These are phyloP conservation scores for Fusarium sp. DNA, from an alignment of 2,329 filamentous ascomycete species.

Conservation along the genomic window DNA sequence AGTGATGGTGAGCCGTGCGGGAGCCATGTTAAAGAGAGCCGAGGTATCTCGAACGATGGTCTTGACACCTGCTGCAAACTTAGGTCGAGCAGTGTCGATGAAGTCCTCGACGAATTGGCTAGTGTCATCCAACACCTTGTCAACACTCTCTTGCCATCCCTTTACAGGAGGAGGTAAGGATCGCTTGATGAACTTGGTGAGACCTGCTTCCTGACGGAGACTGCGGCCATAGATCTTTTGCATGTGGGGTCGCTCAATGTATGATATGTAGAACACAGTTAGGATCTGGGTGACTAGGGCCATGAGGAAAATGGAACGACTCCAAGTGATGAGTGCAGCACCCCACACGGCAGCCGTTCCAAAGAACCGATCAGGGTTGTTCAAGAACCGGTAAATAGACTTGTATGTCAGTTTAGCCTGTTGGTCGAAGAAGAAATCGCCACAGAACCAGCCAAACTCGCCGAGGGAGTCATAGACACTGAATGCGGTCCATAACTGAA, in stretches of 20 bases:
- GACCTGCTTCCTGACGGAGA: slow-evolving; percentile 86
- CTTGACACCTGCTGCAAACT: slow-evolving; percentile 86
- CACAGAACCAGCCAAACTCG: slow-evolving; percentile 99
- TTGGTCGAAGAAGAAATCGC: slow-evolving; percentile 97
- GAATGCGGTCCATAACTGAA: slow-evolving; percentile 92
- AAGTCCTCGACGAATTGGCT: slow-evolving; percentile 93
- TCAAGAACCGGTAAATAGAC: slow-evolving; percentile 97
- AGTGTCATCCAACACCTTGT: slow-evolving; percentile 87
- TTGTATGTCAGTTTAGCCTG: slow-evolving; percentile 91
- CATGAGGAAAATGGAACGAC: slow-evolving; percentile 85
- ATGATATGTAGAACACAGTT: slow-evolving; percentile 88
- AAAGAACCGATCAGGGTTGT: slow-evolving; percentile 95
- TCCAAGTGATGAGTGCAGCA: slow-evolving; percentile 92
- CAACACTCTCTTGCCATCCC: slow-evolving; percentile 86
- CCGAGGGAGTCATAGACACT: slow-evolving; percentile 96
- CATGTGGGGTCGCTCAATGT: slow-evolving; percentile 97
- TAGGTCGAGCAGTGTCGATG: slow-evolving; percentile 85
- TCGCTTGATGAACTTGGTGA: slow-evolving; percentile 91
- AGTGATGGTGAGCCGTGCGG: slow-evolving; percentile 86
- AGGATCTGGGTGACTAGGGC: slow-evolving; percentile 88
- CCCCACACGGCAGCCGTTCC: slow-evolving; percentile 97
- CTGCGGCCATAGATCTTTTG: slow-evolving; percentile 93
- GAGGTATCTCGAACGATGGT: slow-evolving; percentile 90
- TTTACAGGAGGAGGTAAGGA: slow-evolving; percentile 87
- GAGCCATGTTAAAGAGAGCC: slow-evolving; percentile 89